Percentiles rank a stretch among this genome's conserved stretches.
These are phyloP conservation scores for Thoreauomyces humboldtii DNA, from an alignment of 192 early-diverging fungal species.

Conservation along the genomic window DNA sequence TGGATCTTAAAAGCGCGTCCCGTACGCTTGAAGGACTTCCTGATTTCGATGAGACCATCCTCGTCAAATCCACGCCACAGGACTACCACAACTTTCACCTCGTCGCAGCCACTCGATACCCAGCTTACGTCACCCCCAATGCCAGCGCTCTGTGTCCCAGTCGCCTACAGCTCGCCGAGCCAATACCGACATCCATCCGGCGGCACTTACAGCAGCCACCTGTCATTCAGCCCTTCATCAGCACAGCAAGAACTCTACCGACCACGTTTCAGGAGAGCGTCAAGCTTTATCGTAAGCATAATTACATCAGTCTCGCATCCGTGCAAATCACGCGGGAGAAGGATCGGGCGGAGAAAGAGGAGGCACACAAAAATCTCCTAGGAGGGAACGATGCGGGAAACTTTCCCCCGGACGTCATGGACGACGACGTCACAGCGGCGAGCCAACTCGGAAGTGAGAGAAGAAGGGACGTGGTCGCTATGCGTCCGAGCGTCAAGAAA, in stretches of 20 bases:
- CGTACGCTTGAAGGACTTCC: slow-evolving; percentile 50
- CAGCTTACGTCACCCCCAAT: slow-evolving; percentile 50
- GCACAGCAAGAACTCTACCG: slow-evolving; percentile 15
- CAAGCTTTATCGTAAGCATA: slow-evolving; percentile 27
- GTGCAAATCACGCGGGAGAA: slow-evolving; percentile 36
- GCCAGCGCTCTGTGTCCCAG: slow-evolving; percentile 14
- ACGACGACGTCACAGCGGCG: slow-evolving; percentile 12
- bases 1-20: slow-evolving; percentile 44
- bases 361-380: not conserved
- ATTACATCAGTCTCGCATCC: slow-evolving; percentile 32
- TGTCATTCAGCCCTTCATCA: slow-evolving; percentile 36
- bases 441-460: slow-evolving; percentile 27
- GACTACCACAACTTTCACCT: slow-evolving; percentile 61
- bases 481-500: not conserved
- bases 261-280: slow-evolving; percentile 29
- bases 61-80: slow-evolving; percentile 58
- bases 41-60: slow-evolving; percentile 18
- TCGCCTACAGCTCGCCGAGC: slow-evolving; percentile 18
- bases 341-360: slow-evolving; percentile 14
- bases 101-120: slow-evolving; percentile 59
- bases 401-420: not conserved
- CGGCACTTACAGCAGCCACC: slow-evolving; percentile 24
- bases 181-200: slow-evolving; percentile 21
- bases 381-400: not conserved
- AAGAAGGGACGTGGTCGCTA: slow-evolving; percentile 1